Evolutionary conservation across 2,329 filamentous ascomycete species (phyloP), one percentile per base, ranked within the genome.

Genomic region (Sporothrix luriei): DNA sequence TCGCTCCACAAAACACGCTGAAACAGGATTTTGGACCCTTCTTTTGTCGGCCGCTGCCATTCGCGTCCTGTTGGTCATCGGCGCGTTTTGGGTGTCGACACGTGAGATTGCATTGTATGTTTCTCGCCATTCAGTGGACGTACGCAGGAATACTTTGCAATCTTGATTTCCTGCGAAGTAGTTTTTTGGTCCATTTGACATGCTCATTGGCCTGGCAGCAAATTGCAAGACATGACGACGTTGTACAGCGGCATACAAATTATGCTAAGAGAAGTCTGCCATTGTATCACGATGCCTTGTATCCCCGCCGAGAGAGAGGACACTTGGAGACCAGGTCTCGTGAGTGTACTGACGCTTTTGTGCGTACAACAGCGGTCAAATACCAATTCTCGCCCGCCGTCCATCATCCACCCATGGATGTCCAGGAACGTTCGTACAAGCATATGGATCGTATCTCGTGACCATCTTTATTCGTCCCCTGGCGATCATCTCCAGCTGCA

Each of bases 1-100:
- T 33, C 19, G 49, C 40, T 33, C 64, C 64, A 66, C 49, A 66
- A 66, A 66, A 49, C 38, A 57, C 38, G 21, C 52, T 68, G 66
- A 68, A 59, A 68, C 66, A 59, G 52, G 38, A 21, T 68, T 62
- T 64, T 62, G 33, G 26, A 61, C 19, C 43, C 26, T 66, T 4
- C 40, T 66, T 54, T 40, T 54, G 33, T 33, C 5, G 33, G 5
- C 33, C 9, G 33, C 33, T 33, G 33, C 33, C 33, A 33, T 33
- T 33, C 33, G 6, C 33, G 4, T 33, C 33, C 5, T 33, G 33
- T 33, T 33, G 33, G 33, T 33, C 33, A 33, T 33, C 33, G 6
- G 33, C 33, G 33, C 33, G 33, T 9, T 33, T 33, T 33, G 33
- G 48, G 16, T n/a, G 57, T 11, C 14, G 38, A 26, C n/a, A 62